Evolutionary conservation across 345 rosid species (phyloP).

Genomic region (Isatis tinctoria): DNA sequence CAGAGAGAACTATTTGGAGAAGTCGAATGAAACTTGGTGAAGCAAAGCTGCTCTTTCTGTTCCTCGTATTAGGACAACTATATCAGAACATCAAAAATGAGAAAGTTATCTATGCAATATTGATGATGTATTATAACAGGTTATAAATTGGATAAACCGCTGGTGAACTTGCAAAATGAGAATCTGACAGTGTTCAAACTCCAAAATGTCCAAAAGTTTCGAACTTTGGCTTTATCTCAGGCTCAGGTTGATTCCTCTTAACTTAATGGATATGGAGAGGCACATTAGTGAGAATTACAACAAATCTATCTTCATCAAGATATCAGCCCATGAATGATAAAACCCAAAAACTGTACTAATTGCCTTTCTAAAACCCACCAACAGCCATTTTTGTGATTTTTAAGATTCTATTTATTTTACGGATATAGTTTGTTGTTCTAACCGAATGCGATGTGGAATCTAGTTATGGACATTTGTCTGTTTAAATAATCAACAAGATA

Average conservation of each 20-base stretch:
- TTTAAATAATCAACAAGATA: constrained; percentile 4
- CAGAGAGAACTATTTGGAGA: not conserved
- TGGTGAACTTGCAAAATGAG: not conserved
- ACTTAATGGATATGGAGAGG: not conserved
- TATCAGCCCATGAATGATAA: not conserved
- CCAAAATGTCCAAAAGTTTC: no score
- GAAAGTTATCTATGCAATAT: not conserved
- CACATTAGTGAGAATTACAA: not conserved
- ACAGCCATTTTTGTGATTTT: not conserved
- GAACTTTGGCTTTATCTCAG: not conserved
- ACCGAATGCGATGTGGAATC: not conserved
- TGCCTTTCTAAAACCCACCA: not conserved
- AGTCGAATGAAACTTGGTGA: not conserved
- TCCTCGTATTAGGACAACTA: not conserved
- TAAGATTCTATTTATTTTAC: not conserved
- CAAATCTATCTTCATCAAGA: not conserved
- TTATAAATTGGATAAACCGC: not conserved
- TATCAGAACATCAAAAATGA: not conserved
- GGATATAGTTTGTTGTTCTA: not conserved
- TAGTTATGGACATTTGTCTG: not conserved
- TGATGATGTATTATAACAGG: not conserved
- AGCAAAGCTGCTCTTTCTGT: not conserved
- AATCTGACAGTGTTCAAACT: not conserved
- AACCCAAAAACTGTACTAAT: not conserved
- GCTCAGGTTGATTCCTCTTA: not conserved